A percentile compares a stretch with the other conserved stretches of the same genome.
Conservation (phyloP, 345 rosid genomes). For the Ailanthus altissimus region DNA sequence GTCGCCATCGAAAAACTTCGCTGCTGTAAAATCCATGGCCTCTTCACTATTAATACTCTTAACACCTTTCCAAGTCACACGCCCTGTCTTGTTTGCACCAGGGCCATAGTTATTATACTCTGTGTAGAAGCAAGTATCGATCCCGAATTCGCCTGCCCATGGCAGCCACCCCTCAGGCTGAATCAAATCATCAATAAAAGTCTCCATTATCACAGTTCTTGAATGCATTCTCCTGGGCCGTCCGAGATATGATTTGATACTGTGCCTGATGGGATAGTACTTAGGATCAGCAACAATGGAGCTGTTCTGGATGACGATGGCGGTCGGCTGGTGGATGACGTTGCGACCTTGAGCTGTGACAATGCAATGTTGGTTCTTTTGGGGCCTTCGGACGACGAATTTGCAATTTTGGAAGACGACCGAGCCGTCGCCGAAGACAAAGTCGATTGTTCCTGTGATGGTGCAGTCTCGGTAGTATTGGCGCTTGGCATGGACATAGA, state of each 20-base stretch:
- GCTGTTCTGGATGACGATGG: slow-evolving; percentile 71
- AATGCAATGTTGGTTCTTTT: slow-evolving; percentile 50
- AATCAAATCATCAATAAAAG: slow-evolving; percentile 59
- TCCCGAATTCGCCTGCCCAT: slow-evolving; percentile 52
- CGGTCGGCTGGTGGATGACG: slow-evolving; percentile 44
- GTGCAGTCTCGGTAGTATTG: slow-evolving; percentile 87
- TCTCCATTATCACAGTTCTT: slow-evolving; percentile 61
- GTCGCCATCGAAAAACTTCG: slow-evolving; percentile 41
- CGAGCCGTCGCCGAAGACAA: slow-evolving; percentile 70
- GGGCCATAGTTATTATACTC: slow-evolving; percentile 70
- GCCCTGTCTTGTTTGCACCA: slow-evolving; percentile 39
- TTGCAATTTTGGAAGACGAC: slow-evolving; percentile 70
- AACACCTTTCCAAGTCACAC: slow-evolving; percentile 69
- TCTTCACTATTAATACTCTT: slow-evolving; percentile 38
- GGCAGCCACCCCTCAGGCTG: slow-evolving; percentile 68
- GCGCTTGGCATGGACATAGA: slow-evolving; percentile 68
- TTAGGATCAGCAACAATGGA: slow-evolving; percentile 50
- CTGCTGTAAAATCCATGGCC: slow-evolving; percentile 42
- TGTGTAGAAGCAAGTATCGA: slow-evolving; percentile 55
- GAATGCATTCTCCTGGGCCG: slow-evolving; percentile 70
- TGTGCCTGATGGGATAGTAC: slow-evolving; percentile 31
- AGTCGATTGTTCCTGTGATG: slow-evolving; percentile 80
- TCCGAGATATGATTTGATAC: slow-evolving; percentile 56
- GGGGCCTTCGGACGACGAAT: slow-evolving; percentile 55
- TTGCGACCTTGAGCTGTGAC: slow-evolving; percentile 68